Base-by-base conservation (phyloP, 2,329 filamentous ascomycete genomes). In the Beauveria caledonica region DNA sequence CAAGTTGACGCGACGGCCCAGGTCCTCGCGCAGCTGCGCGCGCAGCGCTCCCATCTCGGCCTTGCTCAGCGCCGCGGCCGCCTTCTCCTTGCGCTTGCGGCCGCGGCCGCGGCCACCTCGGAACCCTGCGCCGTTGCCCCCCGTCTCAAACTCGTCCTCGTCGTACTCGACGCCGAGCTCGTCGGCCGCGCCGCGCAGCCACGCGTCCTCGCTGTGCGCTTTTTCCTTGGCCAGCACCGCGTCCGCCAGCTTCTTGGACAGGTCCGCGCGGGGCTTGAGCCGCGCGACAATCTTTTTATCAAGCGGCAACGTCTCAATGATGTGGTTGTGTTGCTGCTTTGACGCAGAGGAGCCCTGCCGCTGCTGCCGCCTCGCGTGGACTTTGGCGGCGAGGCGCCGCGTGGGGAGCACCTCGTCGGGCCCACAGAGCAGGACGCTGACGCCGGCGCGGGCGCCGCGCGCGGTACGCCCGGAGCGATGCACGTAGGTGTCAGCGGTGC, bases 111-210 rank as follows among this genome's bases (percentile, higher is more conserved):
- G 80, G 0, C 89, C 87, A 53, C 83, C 82, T 68, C 81, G 80
- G 58, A 78, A 80, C 7, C 86, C 84, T 36, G 13, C 33, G 11
- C 33, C 44, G 80, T 74, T 65, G 86, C 87, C 10, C 61, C 92
- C 87, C 46, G 91, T 89, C 39, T 94, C 91, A 65, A 88, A 89
- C 63, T 96, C 87, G 50, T 95, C 91, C 40, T 96, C 92, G 70
- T 97, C 92, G 70, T 96, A 96, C 57, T 97, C 93, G 0, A 97
- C 90, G 1, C 94, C 94, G 0, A 99, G 80, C 64, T 97, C 93
- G 61, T 97, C 92, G 0, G 94, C 94, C 0, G 92, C 92, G 52
- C 84, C 84, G 48, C 85, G 85, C 67, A 97, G 78, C 86, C 92
- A 94, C 60, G 90, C 85, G 65, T 96, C 90, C 66, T 96, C 90